phyloP scores from a whole-genome alignment of 768 basidiomycete species.

The Piloderma croceum region DNA sequence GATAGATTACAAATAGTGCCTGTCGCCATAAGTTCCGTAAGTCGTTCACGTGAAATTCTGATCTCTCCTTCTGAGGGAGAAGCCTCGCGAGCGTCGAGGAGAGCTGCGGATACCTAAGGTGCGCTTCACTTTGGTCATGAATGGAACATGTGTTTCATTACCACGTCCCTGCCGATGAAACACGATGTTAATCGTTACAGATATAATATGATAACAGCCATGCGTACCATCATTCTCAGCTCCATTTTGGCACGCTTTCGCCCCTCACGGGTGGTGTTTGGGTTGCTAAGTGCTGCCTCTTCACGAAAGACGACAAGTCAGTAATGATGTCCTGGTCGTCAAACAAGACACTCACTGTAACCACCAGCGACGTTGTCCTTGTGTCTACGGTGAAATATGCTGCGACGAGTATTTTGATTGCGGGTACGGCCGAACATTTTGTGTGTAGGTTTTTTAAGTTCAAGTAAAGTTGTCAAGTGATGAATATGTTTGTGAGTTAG shows the following conservation, averaged over 20 bases:
- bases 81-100: conserved; percentile 25
- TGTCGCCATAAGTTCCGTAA: too few relatives aligned
- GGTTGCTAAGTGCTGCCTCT: conserved; percentile 48
- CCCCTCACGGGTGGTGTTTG: conserved; percentile 42
- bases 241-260: conserved; percentile 43
- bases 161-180: conserved; percentile 35
- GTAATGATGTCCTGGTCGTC: neutral
- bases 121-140: conserved; percentile 49
- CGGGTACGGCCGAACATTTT: too few relatives aligned
- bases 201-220: conserved; percentile 3
- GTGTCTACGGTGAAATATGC: conserved; percentile 33
- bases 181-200: neutral
- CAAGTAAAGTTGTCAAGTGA: too few relatives aligned
- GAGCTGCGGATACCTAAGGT: conserved; percentile 46
- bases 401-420: conserved; percentile 10
- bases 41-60: too few relatives aligned
- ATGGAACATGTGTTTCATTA: conserved; percentile 37
- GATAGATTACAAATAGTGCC: too few relatives aligned
- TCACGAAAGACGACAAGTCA: conserved; percentile 3
- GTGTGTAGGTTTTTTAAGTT: too few relatives aligned
- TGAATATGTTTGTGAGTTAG: too few relatives aligned
- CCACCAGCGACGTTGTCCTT: conserved; percentile 43
- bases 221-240: conserved; percentile 40
- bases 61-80: too few relatives aligned
- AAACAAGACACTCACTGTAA: conserved; percentile 33